Evolutionary conservation across 768 basidiomycete species (phyloP).

Genomic region (Obba rivulosa): DNA sequence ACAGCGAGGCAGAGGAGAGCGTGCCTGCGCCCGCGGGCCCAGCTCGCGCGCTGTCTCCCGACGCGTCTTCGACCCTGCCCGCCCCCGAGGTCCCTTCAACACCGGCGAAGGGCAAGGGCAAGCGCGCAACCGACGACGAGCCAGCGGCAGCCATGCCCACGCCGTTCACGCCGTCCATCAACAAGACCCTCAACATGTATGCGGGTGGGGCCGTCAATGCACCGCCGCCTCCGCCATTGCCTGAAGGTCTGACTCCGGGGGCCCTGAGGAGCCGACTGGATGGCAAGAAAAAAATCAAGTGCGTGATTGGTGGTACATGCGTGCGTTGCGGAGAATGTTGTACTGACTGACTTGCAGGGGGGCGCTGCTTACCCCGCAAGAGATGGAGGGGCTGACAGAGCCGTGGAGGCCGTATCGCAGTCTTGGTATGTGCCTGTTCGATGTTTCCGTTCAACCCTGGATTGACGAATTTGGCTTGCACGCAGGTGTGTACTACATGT

Average conservation of each 20-base stretch:
- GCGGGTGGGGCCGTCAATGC: slow-evolving; percentile 12
- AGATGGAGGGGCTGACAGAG: slow-evolving; percentile 77
- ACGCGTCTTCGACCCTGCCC: slow-evolving; percentile 17
- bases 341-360: slow-evolving; percentile 40
- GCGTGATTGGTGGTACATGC: slow-evolving; percentile 18
- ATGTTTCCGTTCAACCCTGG: slow-evolving; percentile 3
- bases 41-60: slow-evolving; percentile 11
- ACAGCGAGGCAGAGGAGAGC: slow-evolving; percentile 1
- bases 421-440: slow-evolving; percentile 44
- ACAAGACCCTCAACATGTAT: slow-evolving; percentile 42
- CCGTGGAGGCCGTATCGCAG: slow-evolving; percentile 81
- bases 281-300: slow-evolving; percentile 74
- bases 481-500: slow-evolving; percentile 82
- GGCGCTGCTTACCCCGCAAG: slow-evolving; percentile 67
- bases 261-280: slow-evolving; percentile 54
- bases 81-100: slow-evolving; percentile 13
- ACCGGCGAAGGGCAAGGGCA: slow-evolving; percentile 11
- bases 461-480: slow-evolving; percentile 2
- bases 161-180: slow-evolving; percentile 66
- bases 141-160: slow-evolving; percentile 34
- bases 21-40: slow-evolving; percentile 3
- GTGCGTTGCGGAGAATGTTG: slow-evolving; percentile 1
- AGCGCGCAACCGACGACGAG: slow-evolving; percentile 16
- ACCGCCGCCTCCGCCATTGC: slow-evolving; percentile 36
- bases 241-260: slow-evolving; percentile 52